Evolutionary conservation across 2,329 filamentous ascomycete genomes (phyloP).

Genomic region (Sarocladiaceae sp.): DNA sequence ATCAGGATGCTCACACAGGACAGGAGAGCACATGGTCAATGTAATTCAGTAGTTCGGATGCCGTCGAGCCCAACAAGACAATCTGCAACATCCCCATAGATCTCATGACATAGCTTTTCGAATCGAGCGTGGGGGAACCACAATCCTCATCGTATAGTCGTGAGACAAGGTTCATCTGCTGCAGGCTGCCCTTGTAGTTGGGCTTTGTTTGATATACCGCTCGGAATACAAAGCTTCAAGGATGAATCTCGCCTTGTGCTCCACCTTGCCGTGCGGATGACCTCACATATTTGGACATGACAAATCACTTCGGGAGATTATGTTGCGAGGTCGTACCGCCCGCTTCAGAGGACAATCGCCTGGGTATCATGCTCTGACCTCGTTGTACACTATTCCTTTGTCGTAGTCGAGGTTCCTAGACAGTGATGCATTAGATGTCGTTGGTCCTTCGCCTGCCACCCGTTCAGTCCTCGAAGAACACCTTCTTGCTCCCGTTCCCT

Average conservation of each 20-base stretch:
- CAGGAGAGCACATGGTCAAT: slow-evolving; percentile 10
- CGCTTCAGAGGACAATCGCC: slow-evolving; percentile 11
- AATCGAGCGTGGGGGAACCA: too few relatives aligned
- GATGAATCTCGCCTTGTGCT: slow-evolving; percentile 72
- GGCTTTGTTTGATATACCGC: slow-evolving; percentile 54
- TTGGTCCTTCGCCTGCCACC: slow-evolving; percentile 9
- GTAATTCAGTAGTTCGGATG: slow-evolving; percentile 3
- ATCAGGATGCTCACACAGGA: slow-evolving; percentile 1
- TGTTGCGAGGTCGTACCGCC: not conserved
- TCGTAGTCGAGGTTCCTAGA: too few relatives aligned
- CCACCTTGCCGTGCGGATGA: slow-evolving; percentile 67
- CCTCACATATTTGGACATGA: slow-evolving; percentile 7
- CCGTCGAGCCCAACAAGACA: slow-evolving; percentile 8
- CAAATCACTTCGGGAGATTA: too few relatives aligned
- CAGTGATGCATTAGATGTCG: too few relatives aligned
- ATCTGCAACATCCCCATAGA: not conserved
- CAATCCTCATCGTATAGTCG: too few relatives aligned
- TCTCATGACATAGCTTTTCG: not conserved
- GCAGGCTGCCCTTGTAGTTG: not conserved
- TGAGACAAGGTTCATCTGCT: slow-evolving; percentile 28
- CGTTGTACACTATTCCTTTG: not conserved
- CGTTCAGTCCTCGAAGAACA: slow-evolving; percentile 41
- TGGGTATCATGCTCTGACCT: slow-evolving; percentile 33
- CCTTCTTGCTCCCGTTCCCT: slow-evolving; percentile 44
- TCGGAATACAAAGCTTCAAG: slow-evolving; percentile 75